Conservation (phyloP, 2,329 filamentous ascomycete genomes). For the Aspergillus amoenus region DNA sequence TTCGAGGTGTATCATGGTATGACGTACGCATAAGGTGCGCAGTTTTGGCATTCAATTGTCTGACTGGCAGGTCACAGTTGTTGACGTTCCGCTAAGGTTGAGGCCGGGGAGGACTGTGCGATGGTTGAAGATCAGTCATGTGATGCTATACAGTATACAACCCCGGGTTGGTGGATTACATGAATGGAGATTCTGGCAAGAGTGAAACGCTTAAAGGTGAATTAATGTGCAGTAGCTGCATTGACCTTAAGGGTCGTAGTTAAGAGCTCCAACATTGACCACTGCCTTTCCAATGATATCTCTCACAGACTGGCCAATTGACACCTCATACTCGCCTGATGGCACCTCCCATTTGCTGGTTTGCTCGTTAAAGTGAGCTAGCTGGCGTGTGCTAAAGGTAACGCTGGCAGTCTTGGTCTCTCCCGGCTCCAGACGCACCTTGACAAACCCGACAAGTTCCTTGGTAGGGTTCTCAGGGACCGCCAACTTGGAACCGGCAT, state of each 20-base stretch:
- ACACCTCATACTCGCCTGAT: conserved; percentile 1
- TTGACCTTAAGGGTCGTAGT: background rate
- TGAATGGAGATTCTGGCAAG: background rate
- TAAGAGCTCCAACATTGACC: background rate
- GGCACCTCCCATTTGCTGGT: conserved; percentile 3
- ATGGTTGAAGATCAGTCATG: too few relatives aligned
- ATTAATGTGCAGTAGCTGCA: too few relatives aligned
- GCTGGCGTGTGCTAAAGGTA: background rate
- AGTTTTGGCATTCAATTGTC: too few relatives aligned
- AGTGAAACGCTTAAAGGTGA: background rate
- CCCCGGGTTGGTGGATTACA: background rate
- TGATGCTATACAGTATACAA: too few relatives aligned
- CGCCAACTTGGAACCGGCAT: conserved; percentile 1
- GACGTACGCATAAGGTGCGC: too few relatives aligned
- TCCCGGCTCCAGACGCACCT: background rate
- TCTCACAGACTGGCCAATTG: conserved; percentile 4
- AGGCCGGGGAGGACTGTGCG: too few relatives aligned
- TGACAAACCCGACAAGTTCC: conserved; percentile 8
- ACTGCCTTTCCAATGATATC: conserved; percentile 5
- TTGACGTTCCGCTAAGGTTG: too few relatives aligned
- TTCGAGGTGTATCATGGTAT: background rate
- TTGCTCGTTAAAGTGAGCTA: conserved; percentile 6
- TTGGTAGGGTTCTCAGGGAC: conserved; percentile 6
- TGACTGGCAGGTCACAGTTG: too few relatives aligned
- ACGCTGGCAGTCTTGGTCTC: conserved; percentile 4